Conservation (phyloP, 257 asterid species). For the Ehretia macrophylla region DNA sequence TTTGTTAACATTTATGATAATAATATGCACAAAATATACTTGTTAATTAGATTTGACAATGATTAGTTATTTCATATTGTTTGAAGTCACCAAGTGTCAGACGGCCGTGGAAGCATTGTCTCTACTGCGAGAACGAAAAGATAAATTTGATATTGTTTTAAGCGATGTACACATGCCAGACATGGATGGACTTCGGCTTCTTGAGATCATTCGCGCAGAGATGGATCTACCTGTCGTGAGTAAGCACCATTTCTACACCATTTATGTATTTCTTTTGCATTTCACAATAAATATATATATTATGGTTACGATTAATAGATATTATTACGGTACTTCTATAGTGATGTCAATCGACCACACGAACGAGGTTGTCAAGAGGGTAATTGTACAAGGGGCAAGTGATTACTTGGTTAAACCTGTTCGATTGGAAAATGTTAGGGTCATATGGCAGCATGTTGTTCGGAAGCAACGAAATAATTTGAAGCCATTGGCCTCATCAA, state of each 20-base stretch:
- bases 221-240: slow-evolving; percentile 59
- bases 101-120: slow-evolving; percentile 12
- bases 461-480: background rate
- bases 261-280: background rate
- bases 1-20: no score
- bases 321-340: background rate
- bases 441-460: slow-evolving; percentile 24
- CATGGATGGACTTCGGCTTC: slow-evolving; percentile 56
- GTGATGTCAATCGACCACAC: slow-evolving; percentile 10
- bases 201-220: slow-evolving; percentile 38
- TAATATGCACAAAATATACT: no score
- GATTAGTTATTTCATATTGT: background rate
- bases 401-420: slow-evolving; percentile 17
- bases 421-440: slow-evolving; percentile 7
- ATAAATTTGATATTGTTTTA: slow-evolving; percentile 44
- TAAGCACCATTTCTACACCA: slow-evolving; percentile 13
- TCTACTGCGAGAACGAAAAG: slow-evolving; percentile 13
- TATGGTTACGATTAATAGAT: background rate
- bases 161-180: slow-evolving; percentile 52
- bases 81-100: slow-evolving; percentile 6
- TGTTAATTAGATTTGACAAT: background rate
- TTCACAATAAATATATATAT: background rate
- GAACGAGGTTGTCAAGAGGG: slow-evolving; percentile 9
- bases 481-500: background rate
- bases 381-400: slow-evolving; percentile 8